phyloP scores from a whole-genome alignment of 345 rosid genomes.

The Cardiospermum halicacabum region DNA sequence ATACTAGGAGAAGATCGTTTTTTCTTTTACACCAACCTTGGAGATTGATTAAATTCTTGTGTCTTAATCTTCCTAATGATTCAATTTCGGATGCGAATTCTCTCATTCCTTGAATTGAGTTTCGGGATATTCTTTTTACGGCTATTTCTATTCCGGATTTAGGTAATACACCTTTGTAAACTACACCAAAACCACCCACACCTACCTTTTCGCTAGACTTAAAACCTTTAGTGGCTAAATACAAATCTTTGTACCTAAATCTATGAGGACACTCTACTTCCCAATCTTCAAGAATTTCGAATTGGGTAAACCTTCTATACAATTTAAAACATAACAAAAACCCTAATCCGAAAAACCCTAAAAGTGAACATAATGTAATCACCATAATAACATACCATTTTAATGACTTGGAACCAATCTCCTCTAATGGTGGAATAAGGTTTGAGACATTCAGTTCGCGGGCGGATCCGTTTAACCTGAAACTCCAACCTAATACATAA shows the following conservation, averaged over 20 bases:
- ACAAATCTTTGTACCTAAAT: constrained; percentile 51
- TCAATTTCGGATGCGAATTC: constrained; percentile 75
- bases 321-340: constrained; percentile 20
- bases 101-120: constrained; percentile 66
- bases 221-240: constrained; percentile 58
- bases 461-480: constrained; percentile 34
- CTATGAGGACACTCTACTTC: constrained; percentile 71
- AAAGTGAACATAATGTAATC: constrained; percentile 26
- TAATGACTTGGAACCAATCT: constrained; percentile 8
- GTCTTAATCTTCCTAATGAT: constrained; percentile 61
- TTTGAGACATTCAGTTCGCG: constrained; percentile 33
- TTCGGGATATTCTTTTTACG: constrained; percentile 54
- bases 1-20: constrained; percentile 56
- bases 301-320: constrained; percentile 6
- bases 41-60: constrained; percentile 62
- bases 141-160: constrained; percentile 39
- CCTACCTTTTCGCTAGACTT: constrained; percentile 60
- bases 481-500: constrained; percentile 80
- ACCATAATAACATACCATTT: constrained; percentile 27
- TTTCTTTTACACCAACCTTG: constrained; percentile 72
- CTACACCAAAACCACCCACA: constrained; percentile 66
- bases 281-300: constrained; percentile 57
- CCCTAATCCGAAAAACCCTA: constrained; percentile 24
- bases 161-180: constrained; percentile 53
- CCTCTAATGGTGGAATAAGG: constrained; percentile 31